Conservation (phyloP, 1,284 basidiomycete genomes). For the Jaminaea rosea region DNA sequence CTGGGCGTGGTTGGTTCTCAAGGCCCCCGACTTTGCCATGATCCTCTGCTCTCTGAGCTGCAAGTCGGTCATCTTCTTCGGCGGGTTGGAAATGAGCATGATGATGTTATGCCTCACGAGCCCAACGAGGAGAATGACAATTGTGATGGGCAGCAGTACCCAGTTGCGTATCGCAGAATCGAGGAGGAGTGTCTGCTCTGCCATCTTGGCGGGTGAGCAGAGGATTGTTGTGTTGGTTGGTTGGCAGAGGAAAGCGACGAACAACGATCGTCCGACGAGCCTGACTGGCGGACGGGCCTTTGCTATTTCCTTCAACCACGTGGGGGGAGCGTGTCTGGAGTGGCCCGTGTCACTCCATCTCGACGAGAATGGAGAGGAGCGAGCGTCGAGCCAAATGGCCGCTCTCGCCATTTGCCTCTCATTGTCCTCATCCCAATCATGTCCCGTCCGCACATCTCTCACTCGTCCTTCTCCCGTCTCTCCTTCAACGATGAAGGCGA, state of each 20-base stretch:
- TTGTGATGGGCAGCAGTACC: constrained; percentile 87
- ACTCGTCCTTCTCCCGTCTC: no score
- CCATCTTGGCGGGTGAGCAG: background rate
- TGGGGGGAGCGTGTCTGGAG: no score
- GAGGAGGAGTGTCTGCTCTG: constrained; percentile 23
- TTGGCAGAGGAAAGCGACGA: background rate
- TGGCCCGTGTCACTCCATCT: no score
- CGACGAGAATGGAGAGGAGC: constrained; percentile 1
- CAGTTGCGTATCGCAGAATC: constrained; percentile 50
- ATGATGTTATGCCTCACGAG: constrained; percentile 89
- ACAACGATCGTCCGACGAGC: no score
- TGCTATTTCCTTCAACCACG: no score
- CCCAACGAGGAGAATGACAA: constrained; percentile 96
- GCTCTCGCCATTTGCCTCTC: no score
- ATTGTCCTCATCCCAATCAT: no score
- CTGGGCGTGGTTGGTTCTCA: constrained; percentile 33
- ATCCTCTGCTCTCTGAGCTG: constrained; percentile 80
- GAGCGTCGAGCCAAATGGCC: background rate
- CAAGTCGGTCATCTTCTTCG: constrained; percentile 68
- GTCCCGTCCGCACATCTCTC: no score
- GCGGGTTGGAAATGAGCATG: constrained; percentile 69
- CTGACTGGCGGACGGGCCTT: no score
- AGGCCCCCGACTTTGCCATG: constrained; percentile 21
- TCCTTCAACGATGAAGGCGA: no score
- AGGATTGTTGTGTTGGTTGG: background rate